Conservation (phyloP, 1,284 basidiomycete genomes). For the Xanthoconium separans region DNA sequence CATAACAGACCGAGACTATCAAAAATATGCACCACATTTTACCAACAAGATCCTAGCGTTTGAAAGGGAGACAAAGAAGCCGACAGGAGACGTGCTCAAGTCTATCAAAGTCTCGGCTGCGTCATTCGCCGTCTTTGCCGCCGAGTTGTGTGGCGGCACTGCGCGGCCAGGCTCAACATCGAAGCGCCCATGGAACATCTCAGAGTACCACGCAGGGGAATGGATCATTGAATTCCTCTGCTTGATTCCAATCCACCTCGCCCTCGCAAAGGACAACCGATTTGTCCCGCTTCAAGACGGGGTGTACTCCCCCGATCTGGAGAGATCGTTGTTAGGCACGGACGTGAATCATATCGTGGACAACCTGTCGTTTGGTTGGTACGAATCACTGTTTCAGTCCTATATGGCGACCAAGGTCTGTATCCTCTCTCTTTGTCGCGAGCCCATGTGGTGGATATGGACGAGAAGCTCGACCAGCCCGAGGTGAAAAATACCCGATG, state of each 20-base stretch:
- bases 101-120: slow-evolving; percentile 30
- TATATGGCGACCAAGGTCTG: slow-evolving; percentile 57
- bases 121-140: slow-evolving; percentile 22
- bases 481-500: too few relatives aligned
- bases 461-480: too few relatives aligned
- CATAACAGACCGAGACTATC: slow-evolving; percentile 39
- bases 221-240: slow-evolving; percentile 64
- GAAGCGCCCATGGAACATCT: slow-evolving; percentile 29
- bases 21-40: slow-evolving; percentile 43
- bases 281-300: too few relatives aligned
- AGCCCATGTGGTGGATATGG: too few relatives aligned
- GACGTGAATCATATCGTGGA: slow-evolving; percentile 57
- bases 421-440: not conserved
- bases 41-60: slow-evolving; percentile 45
- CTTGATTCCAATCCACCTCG: slow-evolving; percentile 63
- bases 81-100: slow-evolving; percentile 42
- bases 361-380: slow-evolving; percentile 60
- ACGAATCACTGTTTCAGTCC: slow-evolving; percentile 61
- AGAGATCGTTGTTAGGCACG: slow-evolving; percentile 56
- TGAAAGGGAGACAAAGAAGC: slow-evolving; percentile 42
- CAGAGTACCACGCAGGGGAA: slow-evolving; percentile 49
- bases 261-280: slow-evolving; percentile 57
- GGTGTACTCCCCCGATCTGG: slow-evolving; percentile 50
- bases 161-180: not conserved
- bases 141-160: slow-evolving; percentile 15